Conservation (phyloP, 352 stramenopile species). For the Pythium sp. region DNA sequence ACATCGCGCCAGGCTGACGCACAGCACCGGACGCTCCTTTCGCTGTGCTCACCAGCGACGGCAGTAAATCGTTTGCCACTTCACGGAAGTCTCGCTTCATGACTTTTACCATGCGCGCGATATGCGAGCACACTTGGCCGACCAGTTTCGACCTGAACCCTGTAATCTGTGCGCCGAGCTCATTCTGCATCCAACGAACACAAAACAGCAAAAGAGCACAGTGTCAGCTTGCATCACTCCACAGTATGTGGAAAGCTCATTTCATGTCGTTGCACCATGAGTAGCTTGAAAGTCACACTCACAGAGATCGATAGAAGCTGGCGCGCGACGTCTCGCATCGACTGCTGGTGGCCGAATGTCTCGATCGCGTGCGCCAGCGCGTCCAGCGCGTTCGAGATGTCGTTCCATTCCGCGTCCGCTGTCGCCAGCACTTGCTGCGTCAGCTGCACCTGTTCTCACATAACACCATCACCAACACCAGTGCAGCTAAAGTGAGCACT, state of each 20-base stretch:
- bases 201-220: not conserved
- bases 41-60: slow-evolving; percentile 42
- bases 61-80: slow-evolving; percentile 55
- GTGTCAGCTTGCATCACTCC: not conserved
- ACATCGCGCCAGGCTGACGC: slow-evolving; percentile 40
- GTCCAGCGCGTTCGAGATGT: slow-evolving; percentile 32
- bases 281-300: slow-evolving; percentile 1
- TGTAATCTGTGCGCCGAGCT: slow-evolving; percentile 40
- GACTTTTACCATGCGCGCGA: slow-evolving; percentile 47
- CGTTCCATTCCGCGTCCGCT: slow-evolving; percentile 39
- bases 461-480: slow-evolving; percentile 9
- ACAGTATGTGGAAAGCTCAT: no score
- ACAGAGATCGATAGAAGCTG: slow-evolving; percentile 53
- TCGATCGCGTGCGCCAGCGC: slow-evolving; percentile 52
- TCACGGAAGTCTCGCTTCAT: slow-evolving; percentile 45
- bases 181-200: slow-evolving; percentile 20
- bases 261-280: not conserved
- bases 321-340: slow-evolving; percentile 28
- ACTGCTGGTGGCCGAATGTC: slow-evolving; percentile 21
- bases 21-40: slow-evolving; percentile 55
- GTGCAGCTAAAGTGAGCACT: not conserved
- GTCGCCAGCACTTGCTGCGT: slow-evolving; percentile 31
- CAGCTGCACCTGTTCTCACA: slow-evolving; percentile 32
- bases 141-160: slow-evolving; percentile 55
- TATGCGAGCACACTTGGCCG: slow-evolving; percentile 39